These are phyloP conservation scores for Geopyxis carbonaria DNA, from an alignment of 495 filamentous ascomycete genomes.

Conservation along the genomic window DNA sequence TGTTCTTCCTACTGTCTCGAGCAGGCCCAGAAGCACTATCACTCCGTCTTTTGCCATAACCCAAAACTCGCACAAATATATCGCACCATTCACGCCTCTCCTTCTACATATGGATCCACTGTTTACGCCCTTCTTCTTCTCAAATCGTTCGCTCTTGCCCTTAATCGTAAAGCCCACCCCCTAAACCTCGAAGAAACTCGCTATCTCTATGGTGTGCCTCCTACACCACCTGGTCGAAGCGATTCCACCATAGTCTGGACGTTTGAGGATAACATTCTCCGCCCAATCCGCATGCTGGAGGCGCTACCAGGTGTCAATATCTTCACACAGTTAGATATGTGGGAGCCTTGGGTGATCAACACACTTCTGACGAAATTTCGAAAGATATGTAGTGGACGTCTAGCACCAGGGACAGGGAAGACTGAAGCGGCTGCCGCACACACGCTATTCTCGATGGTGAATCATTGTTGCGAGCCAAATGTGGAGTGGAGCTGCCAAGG, in stretches of 20 bases:
- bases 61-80: slow-evolving; percentile 53
- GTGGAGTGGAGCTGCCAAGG: slow-evolving; percentile 88
- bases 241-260: slow-evolving; percentile 16
- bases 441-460: slow-evolving; percentile 62
- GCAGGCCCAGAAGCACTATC: slow-evolving; percentile 56
- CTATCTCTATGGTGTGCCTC: slow-evolving; percentile 73
- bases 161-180: slow-evolving; percentile 65
- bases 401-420: slow-evolving; percentile 25
- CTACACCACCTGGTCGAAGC: not conserved
- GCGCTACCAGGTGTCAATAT: slow-evolving; percentile 4
- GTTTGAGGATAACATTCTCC: slow-evolving; percentile 32
- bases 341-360: slow-evolving; percentile 59
- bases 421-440: slow-evolving; percentile 46
- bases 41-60: slow-evolving; percentile 69
- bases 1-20: slow-evolving; percentile 60
- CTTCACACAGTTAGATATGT: slow-evolving; percentile 1
- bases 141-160: slow-evolving; percentile 69
- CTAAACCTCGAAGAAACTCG: slow-evolving; percentile 70
- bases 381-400: slow-evolving; percentile 70
- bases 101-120: slow-evolving; percentile 26
- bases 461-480: slow-evolving; percentile 89
- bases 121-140: slow-evolving; percentile 65
- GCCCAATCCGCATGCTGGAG: slow-evolving; percentile 7
- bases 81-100: slow-evolving; percentile 38
- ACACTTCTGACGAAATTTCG: slow-evolving; percentile 87